A percentile compares a stretch with the other conserved stretches of the same genome.
Evolutionary conservation across 2,329 filamentous ascomycete species (phyloP).

Genomic region (Fusarium xyrophilum): DNA sequence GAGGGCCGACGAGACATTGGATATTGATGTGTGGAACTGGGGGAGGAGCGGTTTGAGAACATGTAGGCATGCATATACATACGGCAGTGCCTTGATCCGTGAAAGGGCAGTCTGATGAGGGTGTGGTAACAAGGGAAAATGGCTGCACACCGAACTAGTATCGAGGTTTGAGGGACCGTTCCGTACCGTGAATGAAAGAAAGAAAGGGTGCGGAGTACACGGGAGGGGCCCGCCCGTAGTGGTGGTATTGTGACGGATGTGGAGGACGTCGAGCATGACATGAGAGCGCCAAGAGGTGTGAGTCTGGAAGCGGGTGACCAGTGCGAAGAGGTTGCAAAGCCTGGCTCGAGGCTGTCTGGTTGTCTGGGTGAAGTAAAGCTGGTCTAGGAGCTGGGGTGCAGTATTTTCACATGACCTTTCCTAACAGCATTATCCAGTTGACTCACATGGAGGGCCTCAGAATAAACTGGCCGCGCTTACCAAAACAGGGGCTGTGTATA

Average conservation of each 20-base stretch:
- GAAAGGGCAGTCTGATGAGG: neutral
- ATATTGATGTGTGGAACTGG: conserved; percentile 17
- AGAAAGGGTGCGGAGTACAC: conserved; percentile 21
- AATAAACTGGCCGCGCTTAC: conserved; percentile 14
- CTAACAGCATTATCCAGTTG: conserved; percentile 12
- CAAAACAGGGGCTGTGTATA: conserved; percentile 16
- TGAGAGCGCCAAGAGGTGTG: conserved; percentile 22
- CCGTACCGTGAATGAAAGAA: neutral
- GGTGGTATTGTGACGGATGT: conserved; percentile 27
- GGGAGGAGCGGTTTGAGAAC: conserved; percentile 26
- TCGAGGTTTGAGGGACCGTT: conserved; percentile 14
- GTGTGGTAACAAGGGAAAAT: conserved; percentile 17
- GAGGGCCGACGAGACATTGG: conserved; percentile 7
- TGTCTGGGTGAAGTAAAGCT: conserved; percentile 12
- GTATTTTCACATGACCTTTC: conserved; percentile 27
- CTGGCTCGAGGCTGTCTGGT: conserved; percentile 7
- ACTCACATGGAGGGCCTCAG: conserved; percentile 33
- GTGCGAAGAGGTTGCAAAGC: conserved; percentile 25
- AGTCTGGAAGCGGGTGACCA: conserved; percentile 28
- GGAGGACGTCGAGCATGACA: conserved; percentile 11
- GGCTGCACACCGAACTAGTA: conserved; percentile 4
- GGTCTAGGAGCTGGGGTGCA: conserved; percentile 4
- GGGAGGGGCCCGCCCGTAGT: conserved; percentile 22
- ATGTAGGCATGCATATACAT: neutral
- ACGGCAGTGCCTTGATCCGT: conserved; percentile 21